A percentile compares a stretch with the other conserved stretches of the same genome.
phyloP scores from a whole-genome alignment of 495 filamentous ascomycete genomes.

The Hypoxylon cercidicola region DNA sequence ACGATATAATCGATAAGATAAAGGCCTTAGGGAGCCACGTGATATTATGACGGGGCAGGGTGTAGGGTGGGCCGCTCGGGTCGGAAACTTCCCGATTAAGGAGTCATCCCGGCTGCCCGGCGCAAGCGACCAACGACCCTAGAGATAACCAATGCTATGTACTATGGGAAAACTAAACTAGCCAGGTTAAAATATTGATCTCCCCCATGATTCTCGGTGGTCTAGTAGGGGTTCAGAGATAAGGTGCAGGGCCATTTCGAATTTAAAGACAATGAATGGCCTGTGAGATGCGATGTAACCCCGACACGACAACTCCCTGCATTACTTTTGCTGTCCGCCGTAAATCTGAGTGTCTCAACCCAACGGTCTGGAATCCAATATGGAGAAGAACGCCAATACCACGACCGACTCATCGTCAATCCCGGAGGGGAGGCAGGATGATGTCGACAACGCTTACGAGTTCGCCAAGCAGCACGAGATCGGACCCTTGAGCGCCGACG shows the following conservation, averaged over 20 bases:
- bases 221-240: constrained; percentile 10
- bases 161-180: constrained; percentile 9
- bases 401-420: constrained; percentile 13
- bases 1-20: background rate
- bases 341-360: background rate
- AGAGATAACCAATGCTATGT: constrained; percentile 20
- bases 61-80: constrained; percentile 1
- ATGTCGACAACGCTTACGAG: constrained; percentile 58
- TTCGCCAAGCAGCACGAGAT: constrained; percentile 50
- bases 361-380: background rate
- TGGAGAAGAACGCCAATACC: constrained; percentile 24
- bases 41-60: background rate
- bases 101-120: constrained; percentile 13
- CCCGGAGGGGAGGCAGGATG: constrained; percentile 18
- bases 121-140: background rate
- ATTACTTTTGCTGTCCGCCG: background rate
- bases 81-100: constrained; percentile 3
- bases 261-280: constrained; percentile 12
- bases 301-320: constrained; percentile 2
- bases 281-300: constrained; percentile 11
- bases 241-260: constrained; percentile 2
- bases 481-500: constrained; percentile 50
- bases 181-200: constrained; percentile 1
- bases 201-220: background rate
- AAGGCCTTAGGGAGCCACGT: background rate